A percentile compares a stretch with the other conserved stretches of the same genome.
These are phyloP conservation scores for Paecilomyces sp. DNA, from an alignment of 2,329 filamentous ascomycete species.

Conservation along the genomic window DNA sequence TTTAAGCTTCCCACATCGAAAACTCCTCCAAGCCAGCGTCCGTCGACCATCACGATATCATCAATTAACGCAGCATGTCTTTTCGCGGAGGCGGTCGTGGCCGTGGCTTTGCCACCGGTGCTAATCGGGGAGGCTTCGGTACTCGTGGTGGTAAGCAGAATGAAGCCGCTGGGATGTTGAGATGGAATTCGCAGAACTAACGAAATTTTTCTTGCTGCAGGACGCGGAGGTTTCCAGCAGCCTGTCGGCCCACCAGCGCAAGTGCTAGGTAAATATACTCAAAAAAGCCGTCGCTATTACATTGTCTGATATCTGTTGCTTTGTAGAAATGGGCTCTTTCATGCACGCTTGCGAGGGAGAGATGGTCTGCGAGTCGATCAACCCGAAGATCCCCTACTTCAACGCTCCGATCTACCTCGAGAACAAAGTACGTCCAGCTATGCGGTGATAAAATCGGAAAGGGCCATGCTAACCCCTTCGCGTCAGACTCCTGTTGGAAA, in stretches of 20 bases:
- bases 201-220: slow-evolving; percentile 37
- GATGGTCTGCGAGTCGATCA: slow-evolving; percentile 93
- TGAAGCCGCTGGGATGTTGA: slow-evolving; percentile 13
- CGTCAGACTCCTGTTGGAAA: slow-evolving; percentile 77
- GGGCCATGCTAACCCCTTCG: slow-evolving; percentile 1
- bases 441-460: slow-evolving; percentile 3
- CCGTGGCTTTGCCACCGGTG: slow-evolving; percentile 44
- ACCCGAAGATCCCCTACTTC: slow-evolving; percentile 96
- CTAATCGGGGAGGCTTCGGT: slow-evolving; percentile 44
- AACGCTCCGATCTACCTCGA: slow-evolving; percentile 98
- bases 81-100: slow-evolving; percentile 54
- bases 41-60: slow-evolving; percentile 12
- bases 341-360: slow-evolving; percentile 94
- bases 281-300: slow-evolving; percentile 1
- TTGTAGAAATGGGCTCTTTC: slow-evolving; percentile 81
- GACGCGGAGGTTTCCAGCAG: slow-evolving; percentile 55
- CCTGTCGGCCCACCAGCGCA: slow-evolving; percentile 57
- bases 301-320: slow-evolving; percentile 16
- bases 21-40: slow-evolving; percentile 26
- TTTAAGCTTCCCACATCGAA: slow-evolving; percentile 39
- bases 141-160: slow-evolving; percentile 34
- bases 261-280: slow-evolving; percentile 46
- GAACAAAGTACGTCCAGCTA: slow-evolving; percentile 65
- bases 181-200: slow-evolving; percentile 27
- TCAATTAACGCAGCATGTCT: slow-evolving; percentile 47